phyloP scores from a whole-genome alignment of 2,329 filamentous ascomycete species.

The Paecilomyces sp. region DNA sequence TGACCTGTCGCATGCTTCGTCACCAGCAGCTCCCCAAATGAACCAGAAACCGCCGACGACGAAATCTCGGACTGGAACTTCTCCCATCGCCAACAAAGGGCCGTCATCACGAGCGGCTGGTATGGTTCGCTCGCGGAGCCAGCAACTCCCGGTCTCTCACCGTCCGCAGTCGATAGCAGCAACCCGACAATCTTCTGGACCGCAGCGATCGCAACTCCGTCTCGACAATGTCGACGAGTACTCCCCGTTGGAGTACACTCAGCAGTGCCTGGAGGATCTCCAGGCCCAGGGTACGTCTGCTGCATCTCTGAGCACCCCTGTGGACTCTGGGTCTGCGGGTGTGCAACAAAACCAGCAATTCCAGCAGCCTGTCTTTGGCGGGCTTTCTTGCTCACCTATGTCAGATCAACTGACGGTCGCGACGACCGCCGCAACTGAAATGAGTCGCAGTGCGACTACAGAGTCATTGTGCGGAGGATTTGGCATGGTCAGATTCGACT shows the following conservation, averaged over 20 bases:
- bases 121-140: constrained; percentile 33
- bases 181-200: constrained; percentile 24
- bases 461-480: constrained; percentile 38
- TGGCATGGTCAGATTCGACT: constrained; percentile 39
- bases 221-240: constrained; percentile 34
- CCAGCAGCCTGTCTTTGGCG: constrained; percentile 9
- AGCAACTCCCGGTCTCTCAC: constrained; percentile 26
- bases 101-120: constrained; percentile 23
- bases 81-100: constrained; percentile 16
- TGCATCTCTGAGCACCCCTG: constrained; percentile 17
- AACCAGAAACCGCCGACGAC: constrained; percentile 17
- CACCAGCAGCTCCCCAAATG: constrained; percentile 17
- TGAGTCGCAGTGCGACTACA: constrained; percentile 40
- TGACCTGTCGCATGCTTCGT: constrained; percentile 22
- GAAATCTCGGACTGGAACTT: constrained; percentile 18
- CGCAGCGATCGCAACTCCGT: constrained; percentile 15
- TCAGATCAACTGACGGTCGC: constrained; percentile 20
- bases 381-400: constrained; percentile 12
- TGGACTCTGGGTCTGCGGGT: constrained; percentile 17
- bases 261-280: constrained; percentile 26
- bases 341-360: constrained; percentile 14
- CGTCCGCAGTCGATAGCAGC: constrained; percentile 16
- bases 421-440: constrained; percentile 27
- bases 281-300: constrained; percentile 12
- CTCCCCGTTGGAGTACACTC: constrained; percentile 36